A percentile compares a stretch with the other conserved stretches of the same genome.
phyloP scores from a whole-genome alignment of 2,329 filamentous ascomycete species.

The Microcera coccophila region DNA sequence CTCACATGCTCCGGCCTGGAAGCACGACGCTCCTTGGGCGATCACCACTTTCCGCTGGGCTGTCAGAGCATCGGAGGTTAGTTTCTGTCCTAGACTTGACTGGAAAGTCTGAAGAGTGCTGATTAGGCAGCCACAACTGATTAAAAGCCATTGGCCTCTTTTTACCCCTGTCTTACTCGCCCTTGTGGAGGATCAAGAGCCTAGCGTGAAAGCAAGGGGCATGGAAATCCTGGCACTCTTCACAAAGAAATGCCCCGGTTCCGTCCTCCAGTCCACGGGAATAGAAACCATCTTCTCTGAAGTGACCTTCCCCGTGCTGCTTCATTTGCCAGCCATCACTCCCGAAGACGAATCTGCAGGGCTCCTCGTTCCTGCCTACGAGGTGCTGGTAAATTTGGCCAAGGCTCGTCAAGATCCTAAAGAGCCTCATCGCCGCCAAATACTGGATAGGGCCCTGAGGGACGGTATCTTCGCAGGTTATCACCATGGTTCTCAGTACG shows the following conservation, averaged over 20 bases:
- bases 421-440: slow-evolving; percentile 25
- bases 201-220: slow-evolving; percentile 53
- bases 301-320: slow-evolving; percentile 66
- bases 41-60: slow-evolving; percentile 48
- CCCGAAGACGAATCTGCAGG: slow-evolving; percentile 64
- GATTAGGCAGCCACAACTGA: slow-evolving; percentile 33
- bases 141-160: slow-evolving; percentile 61
- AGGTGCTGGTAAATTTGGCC: slow-evolving; percentile 59
- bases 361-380: slow-evolving; percentile 63
- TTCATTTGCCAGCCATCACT: slow-evolving; percentile 73
- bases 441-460: slow-evolving; percentile 54
- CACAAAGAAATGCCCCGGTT: slow-evolving; percentile 49
- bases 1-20: slow-evolving; percentile 21
- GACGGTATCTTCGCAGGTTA: slow-evolving; percentile 54
- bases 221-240: slow-evolving; percentile 53
- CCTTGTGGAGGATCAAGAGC: slow-evolving; percentile 62
- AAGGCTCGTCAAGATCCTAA: slow-evolving; percentile 24
- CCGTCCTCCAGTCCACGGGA: slow-evolving; percentile 58
- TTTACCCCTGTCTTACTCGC: slow-evolving; percentile 67
- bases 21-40: slow-evolving; percentile 15
- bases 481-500: slow-evolving; percentile 56
- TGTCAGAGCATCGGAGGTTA: slow-evolving; percentile 48
- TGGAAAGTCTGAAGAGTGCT: background rate
- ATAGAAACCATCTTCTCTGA: slow-evolving; percentile 66
- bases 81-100: slow-evolving; percentile 14